Conservation (phyloP, 1,284 basidiomycete species). For the Paramarasmius palmivorus region DNA sequence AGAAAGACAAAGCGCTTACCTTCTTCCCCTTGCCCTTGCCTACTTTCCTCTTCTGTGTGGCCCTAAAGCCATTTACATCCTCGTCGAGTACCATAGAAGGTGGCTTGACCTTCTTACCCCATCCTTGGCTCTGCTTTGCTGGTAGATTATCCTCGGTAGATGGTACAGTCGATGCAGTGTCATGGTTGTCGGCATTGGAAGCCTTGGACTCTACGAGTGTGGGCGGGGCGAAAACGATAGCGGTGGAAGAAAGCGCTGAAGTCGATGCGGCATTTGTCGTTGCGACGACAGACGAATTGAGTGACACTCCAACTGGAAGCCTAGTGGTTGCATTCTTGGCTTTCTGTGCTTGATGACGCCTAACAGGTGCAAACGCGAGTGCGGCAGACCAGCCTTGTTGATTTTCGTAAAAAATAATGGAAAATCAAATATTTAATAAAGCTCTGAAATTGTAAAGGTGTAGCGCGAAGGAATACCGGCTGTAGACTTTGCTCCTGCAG, state of each 20-base stretch:
- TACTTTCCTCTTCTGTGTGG: constrained; percentile 48
- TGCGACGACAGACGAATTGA: constrained; percentile 30
- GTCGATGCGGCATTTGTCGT: constrained; percentile 26
- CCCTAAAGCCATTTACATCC: constrained; percentile 82
- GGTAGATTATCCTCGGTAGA: constrained; percentile 16
- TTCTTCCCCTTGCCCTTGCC: constrained; percentile 61
- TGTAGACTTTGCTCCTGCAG: constrained; percentile 64
- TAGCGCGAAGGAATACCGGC: constrained; percentile 68
- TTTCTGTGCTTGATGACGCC: constrained; percentile 56
- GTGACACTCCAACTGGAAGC: constrained; percentile 63
- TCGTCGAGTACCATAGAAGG: constrained; percentile 86
- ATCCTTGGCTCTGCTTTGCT: constrained; percentile 46
- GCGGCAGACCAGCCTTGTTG: constrained; percentile 79
- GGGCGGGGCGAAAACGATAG: constrained; percentile 72
- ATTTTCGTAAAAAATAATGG: constrained; percentile 18
- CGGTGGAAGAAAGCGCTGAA: constrained; percentile 60
- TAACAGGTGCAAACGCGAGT: constrained; percentile 81
- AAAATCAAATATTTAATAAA: constrained; percentile 32
- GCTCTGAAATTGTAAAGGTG: constrained; percentile 35
- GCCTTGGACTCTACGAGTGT: constrained; percentile 45
- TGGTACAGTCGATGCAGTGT: constrained; percentile 18
- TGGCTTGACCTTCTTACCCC: constrained; percentile 87
- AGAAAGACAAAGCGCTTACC: constrained; percentile 37
- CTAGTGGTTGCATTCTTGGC: constrained; percentile 49
- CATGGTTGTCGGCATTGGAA: constrained; percentile 18